Conservation (phyloP, 1,284 basidiomycete genomes). For the Heterobasidion parviporum region DNA sequence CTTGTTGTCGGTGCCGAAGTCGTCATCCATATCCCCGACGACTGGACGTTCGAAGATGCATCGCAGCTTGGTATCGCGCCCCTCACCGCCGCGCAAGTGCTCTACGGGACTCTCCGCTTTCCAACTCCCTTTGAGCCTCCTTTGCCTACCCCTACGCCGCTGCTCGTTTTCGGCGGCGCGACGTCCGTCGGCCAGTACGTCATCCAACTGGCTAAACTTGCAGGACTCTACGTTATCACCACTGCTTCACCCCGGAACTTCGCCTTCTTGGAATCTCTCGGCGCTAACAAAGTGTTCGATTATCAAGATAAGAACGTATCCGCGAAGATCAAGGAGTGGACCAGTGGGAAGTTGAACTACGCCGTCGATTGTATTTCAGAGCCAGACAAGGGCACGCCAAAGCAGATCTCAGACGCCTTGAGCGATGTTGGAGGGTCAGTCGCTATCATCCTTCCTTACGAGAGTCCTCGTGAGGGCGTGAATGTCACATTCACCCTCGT, state of each 20-base stretch:
- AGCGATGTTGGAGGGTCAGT: conserved; percentile 2
- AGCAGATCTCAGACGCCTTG: conserved; percentile 1
- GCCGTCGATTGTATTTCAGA: conserved; percentile 5
- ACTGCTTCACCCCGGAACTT: conserved; percentile 28
- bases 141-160: conserved; percentile 5
- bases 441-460: not conserved
- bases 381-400: not conserved
- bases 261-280: conserved; percentile 21
- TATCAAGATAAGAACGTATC: conserved; percentile 19
- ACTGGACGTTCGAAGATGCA: conserved; percentile 21
- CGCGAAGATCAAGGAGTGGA: conserved; percentile 5
- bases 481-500: not conserved
- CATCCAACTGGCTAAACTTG: conserved; percentile 30
- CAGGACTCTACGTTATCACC: conserved; percentile 29
- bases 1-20: conserved; percentile 15
- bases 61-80: conserved; percentile 22
- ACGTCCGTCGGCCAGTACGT: conserved; percentile 27
- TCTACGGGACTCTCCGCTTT: conserved; percentile 18
- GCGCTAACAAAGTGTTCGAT: conserved; percentile 32
- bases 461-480: not conserved
- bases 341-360: conserved; percentile 1
- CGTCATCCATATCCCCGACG: conserved; percentile 19
- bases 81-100: conserved; percentile 19
- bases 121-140: conserved; percentile 16
- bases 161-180: conserved; percentile 29